Evolutionary conservation across 805 yeast genomes (phyloP).

Genomic region (Candida methanosorbosa): DNA sequence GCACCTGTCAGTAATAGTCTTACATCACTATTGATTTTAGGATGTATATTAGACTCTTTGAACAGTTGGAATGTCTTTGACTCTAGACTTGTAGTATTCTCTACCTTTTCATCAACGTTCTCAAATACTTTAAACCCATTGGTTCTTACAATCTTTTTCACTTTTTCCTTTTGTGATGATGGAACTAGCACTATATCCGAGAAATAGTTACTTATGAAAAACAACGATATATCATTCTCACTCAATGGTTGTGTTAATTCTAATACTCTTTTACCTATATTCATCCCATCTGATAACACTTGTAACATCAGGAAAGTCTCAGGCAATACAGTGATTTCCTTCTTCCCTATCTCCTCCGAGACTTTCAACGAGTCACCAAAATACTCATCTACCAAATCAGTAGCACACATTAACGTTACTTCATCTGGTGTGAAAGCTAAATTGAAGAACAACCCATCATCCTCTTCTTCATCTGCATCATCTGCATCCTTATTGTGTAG

Average conservation of each 20-base stretch:
- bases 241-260: constrained; percentile 54
- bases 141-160: constrained; percentile 24
- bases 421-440: constrained; percentile 57
- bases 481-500: too few species aligned
- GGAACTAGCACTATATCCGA: constrained; percentile 60
- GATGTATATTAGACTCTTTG: constrained; percentile 29
- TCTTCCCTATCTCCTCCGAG: constrained; percentile 25
- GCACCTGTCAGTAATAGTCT: constrained; percentile 51
- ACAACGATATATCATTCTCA: constrained; percentile 45
- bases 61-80: constrained; percentile 28
- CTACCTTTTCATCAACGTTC: constrained; percentile 1
- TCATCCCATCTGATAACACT: constrained; percentile 51
- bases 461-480: constrained; percentile 17
- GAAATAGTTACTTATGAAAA: constrained; percentile 55
- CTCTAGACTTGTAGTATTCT: constrained; percentile 17
- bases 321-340: constrained; percentile 29
- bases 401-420: constrained; percentile 49
- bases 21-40: constrained; percentile 30
- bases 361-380: constrained; percentile 31
- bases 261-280: constrained; percentile 44
- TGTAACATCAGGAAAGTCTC: constrained; percentile 45
- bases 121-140: constrained; percentile 1
- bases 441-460: constrained; percentile 43
- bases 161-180: constrained; percentile 30
- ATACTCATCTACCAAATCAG: constrained; percentile 24